Evolutionary conservation across 2,329 filamentous ascomycete species (phyloP).

Genomic region (Aurifilum marmelostoma): DNA sequence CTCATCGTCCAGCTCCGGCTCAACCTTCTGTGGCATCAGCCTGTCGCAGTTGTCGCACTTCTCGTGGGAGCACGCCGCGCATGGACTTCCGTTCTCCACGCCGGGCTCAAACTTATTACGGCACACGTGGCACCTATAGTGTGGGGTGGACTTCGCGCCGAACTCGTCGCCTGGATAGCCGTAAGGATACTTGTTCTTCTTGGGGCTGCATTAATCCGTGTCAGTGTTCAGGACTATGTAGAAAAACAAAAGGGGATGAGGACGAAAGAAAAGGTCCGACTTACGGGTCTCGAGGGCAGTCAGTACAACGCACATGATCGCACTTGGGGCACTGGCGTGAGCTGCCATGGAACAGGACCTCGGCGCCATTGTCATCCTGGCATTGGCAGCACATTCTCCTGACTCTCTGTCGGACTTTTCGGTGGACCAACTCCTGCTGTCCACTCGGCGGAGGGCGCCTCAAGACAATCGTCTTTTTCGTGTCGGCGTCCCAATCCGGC

Average conservation of each 20-base stretch:
- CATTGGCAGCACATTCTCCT: conserved; percentile 79
- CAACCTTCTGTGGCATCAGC: conserved; percentile 61
- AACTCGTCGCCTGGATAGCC: conserved; percentile 71
- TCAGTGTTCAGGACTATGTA: conserved; percentile 23
- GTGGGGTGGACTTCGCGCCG: conserved; percentile 53
- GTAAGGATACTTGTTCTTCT: conserved; percentile 69
- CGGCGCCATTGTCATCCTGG: conserved; percentile 29
- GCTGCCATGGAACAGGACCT: conserved; percentile 60
- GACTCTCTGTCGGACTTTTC: conserved; percentile 72
- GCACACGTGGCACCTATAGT: conserved; percentile 67
- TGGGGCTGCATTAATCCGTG: conserved; percentile 51
- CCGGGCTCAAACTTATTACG: conserved; percentile 57
- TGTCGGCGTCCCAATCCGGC: conserved; percentile 52
- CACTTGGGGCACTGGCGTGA: conserved; percentile 70
- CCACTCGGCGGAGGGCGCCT: conserved; percentile 68
- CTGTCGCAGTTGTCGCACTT: conserved; percentile 64
- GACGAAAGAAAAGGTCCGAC: conserved; percentile 42
- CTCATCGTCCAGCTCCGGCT: conserved; percentile 64
- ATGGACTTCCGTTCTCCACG: conserved; percentile 56
- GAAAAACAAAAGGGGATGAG: not conserved
- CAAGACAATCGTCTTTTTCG: conserved; percentile 55
- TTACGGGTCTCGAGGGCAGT: conserved; percentile 80
- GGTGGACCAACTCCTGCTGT: conserved; percentile 69
- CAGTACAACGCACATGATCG: conserved; percentile 74
- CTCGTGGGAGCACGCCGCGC: conserved; percentile 62